These are phyloP conservation scores for Gautieria morchelliformis DNA, from an alignment of 768 basidiomycete species.

Conservation along the genomic window DNA sequence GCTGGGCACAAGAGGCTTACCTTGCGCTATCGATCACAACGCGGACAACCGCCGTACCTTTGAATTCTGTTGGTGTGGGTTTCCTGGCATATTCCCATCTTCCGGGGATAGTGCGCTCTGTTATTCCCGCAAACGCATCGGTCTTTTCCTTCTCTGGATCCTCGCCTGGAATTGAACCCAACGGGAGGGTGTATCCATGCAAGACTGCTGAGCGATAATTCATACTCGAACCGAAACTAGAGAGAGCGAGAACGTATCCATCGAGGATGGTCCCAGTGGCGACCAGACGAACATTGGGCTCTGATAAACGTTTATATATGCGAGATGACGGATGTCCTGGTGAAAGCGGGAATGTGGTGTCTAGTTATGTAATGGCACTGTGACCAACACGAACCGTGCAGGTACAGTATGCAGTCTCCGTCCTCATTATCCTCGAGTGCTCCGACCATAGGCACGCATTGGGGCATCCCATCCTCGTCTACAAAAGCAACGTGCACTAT, in stretches of 20 bases:
- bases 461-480: slow-evolving; percentile 12
- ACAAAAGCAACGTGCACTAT: slow-evolving; percentile 12
- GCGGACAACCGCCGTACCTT: slow-evolving; percentile 5
- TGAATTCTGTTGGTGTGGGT: slow-evolving; percentile 8
- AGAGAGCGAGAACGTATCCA: slow-evolving; percentile 14
- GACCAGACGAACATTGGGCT: slow-evolving; percentile 5
- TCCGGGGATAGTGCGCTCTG: slow-evolving; percentile 5
- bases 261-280: slow-evolving; percentile 12
- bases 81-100: slow-evolving; percentile 8
- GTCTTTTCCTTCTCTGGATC: neutral
- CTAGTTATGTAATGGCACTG: neutral
- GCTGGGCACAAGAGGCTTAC: neutral
- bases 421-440: slow-evolving; percentile 11
- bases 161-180: neutral
- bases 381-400: slow-evolving; percentile 9
- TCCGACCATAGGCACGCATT: slow-evolving; percentile 14
- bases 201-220: slow-evolving; percentile 15
- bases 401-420: slow-evolving; percentile 11
- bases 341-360: neutral
- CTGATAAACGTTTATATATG: slow-evolving; percentile 2
- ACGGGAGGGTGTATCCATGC: slow-evolving; percentile 13
- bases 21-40: slow-evolving; percentile 6
- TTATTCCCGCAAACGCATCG: slow-evolving; percentile 3
- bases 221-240: slow-evolving; percentile 9
- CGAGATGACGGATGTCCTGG: slow-evolving; percentile 7